Base-by-base conservation (phyloP, 805 yeast species). In the Saitoella complicata region DNA sequence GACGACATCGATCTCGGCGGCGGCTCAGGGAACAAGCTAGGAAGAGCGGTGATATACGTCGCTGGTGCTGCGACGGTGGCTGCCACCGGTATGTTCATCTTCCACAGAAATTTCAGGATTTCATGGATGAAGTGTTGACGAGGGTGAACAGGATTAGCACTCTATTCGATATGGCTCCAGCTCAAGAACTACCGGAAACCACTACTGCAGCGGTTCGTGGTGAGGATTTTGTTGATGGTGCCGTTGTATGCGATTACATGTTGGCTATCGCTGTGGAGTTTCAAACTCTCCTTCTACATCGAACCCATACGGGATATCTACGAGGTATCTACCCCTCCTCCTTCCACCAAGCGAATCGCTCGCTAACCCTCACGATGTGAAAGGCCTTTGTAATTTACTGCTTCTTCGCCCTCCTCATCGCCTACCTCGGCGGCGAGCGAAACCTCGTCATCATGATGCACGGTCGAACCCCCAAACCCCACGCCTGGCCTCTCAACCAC, bases 361-460 rank as follows among this genome's bases (percentile, higher is more conserved):
- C 6, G 13, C 40, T 8, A 7, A 6, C 13, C 7, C 7, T 11
- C 45, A 7, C 13, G 10, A 4, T 2, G 13, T n/a, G 10, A 10
- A 11, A 41, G 47, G 96, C 97, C 0, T 84, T 91, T 62, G 95
- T 87, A 33, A 82, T 91, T 33, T 91, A 91, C 61, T 85, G 95
- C 1, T 91, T 91, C 59, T 88, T 83, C 65, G 72, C 88, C 32
- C 67, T 86, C 31, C 66, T 91, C 45, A 85, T 93, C 0, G 73
- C 78, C 50, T 72, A 85, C 66, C 68, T 91, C 7, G 97, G 96
- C 0, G 99, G 98, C 11, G 98, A 93, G 57, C 69, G 94, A 42
- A 75, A 75, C 47, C 85, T 91, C 30, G 78, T 91, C 32, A 73
- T 82, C 42, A 64, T 69, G 48, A 68, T 82, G 21, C 71, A 80